These are phyloP conservation scores for Boletus sp. DNA, from an alignment of 768 basidiomycete genomes.

Conservation along the genomic window DNA sequence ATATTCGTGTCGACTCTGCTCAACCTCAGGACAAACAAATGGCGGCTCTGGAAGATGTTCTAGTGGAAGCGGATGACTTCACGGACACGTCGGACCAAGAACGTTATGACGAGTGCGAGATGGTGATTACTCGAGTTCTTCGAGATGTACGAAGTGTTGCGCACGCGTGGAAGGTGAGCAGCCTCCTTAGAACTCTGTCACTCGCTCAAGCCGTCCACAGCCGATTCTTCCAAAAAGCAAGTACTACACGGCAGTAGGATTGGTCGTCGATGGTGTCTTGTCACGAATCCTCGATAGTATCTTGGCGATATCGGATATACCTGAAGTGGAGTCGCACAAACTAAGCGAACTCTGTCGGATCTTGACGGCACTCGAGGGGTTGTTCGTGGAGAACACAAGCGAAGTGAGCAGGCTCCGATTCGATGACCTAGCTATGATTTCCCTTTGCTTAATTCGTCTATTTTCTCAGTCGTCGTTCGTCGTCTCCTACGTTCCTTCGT, in stretches of 20 bases:
- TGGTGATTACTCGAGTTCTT: conserved; percentile 57
- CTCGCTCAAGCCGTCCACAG: conserved; percentile 35
- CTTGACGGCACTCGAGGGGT: conserved; percentile 71
- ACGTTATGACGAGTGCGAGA: conserved; percentile 74
- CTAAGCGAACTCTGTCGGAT: conserved; percentile 81
- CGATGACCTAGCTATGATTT: neutral
- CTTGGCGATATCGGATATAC: conserved; percentile 77
- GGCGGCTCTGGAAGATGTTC: conserved; percentile 35
- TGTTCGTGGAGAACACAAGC: conserved; percentile 67
- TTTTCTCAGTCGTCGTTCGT: conserved; percentile 63
- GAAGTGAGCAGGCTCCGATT: conserved; percentile 42
- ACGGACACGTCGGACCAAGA: conserved; percentile 65
- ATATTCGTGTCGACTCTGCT: neutral
- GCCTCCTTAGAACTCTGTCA: neutral
- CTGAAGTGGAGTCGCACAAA: conserved; percentile 80
- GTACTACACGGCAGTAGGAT: conserved; percentile 70
- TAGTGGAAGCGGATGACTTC: conserved; percentile 62
- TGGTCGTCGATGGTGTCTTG: conserved; percentile 65
- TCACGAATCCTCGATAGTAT: conserved; percentile 68
- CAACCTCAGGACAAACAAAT: conserved; percentile 23
- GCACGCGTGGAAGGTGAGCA: conserved; percentile 70
- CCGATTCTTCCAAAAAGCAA: conserved; percentile 64
- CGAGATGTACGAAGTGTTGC: conserved; percentile 61
- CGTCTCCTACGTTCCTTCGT: conserved; percentile 82
- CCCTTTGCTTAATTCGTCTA: neutral